Evolutionary conservation across 371 early-diverging fungal species (phyloP), one percentile per base, ranked within the genome.

Genomic region (Mucor circinelloides): DNA sequence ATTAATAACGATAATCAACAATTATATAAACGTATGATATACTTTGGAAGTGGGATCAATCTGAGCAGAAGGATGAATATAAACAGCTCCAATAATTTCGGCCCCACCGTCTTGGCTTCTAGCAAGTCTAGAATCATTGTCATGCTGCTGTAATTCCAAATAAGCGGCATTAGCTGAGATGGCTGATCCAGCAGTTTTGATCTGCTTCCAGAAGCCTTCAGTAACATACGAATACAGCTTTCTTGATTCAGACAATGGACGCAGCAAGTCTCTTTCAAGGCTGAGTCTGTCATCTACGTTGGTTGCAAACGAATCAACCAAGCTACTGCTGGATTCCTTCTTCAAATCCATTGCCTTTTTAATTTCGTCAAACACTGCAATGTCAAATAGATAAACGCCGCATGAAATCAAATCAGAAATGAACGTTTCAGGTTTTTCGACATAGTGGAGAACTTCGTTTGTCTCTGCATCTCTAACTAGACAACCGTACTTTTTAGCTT

Each of bases 401-500:
- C 97, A 95, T 23, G 94, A 94, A 71, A 96, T 96, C 73, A 95
- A 73, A 77, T 98, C 93, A 56, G 95, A 94, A 68, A 98, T 87
- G 72, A 95, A 96, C 0, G 95, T 86, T 74, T 97, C 95, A 9
- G 98, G 99, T 82, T 98, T 98, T 76, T 98, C 98, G 28, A 97
- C 97, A 77, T 97, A 98, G 79, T 98, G 99, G 66, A 94, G 83
- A 0, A 97, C 97, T 75, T 95, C 90, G 56, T 89, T 80, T 13
- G 93, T 94, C 32, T 91, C 91, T 4, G 89, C 81, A 70, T 95
- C 90, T 21, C 92, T 86, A 13, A 97, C 96, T 50, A 98, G 76
- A 79, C 95, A 97, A 57, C 98, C 99, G 80, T 92, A 98, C 70
- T 91, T 90, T 63, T 87, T 87, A 34, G 95, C 95, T 62, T 85